phyloP scores from a whole-genome alignment of 1,284 basidiomycete species.

The Uromyces viciae-fabae region DNA sequence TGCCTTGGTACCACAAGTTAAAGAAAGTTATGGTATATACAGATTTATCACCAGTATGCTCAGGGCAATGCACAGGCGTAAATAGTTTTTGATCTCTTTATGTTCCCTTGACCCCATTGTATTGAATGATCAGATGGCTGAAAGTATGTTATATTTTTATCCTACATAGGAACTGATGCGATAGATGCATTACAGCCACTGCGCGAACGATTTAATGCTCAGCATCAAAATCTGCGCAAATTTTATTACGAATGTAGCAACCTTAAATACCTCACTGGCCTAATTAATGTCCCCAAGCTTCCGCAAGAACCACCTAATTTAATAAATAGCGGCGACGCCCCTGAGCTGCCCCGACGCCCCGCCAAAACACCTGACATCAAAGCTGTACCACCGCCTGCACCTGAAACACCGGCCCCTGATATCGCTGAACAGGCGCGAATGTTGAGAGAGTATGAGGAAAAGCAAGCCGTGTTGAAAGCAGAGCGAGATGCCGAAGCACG shows the following conservation, averaged over 20 bases:
- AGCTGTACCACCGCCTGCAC: slow-evolving; percentile 47
- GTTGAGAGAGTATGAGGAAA: slow-evolving; percentile 94
- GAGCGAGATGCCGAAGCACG: slow-evolving; percentile 79
- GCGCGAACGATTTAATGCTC: slow-evolving; percentile 74
- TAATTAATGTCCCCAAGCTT: slow-evolving; percentile 93
- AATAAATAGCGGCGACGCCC: slow-evolving; percentile 73
- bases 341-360: slow-evolving; percentile 82
- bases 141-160: too few species aligned
- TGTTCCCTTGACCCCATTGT: background rate
- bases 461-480: slow-evolving; percentile 69
- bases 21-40: slow-evolving; percentile 96
- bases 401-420: slow-evolving; percentile 59
- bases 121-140: background rate
- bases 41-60: slow-evolving; percentile 96
- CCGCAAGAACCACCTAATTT: slow-evolving; percentile 94
- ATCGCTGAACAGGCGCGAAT: slow-evolving; percentile 89
- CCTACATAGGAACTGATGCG: slow-evolving; percentile 70
- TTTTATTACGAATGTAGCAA: slow-evolving; percentile 98
- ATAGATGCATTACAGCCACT: slow-evolving; percentile 79
- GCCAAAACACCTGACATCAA: slow-evolving; percentile 59
- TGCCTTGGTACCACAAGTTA: slow-evolving; percentile 84
- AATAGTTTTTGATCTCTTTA: too few species aligned
- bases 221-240: slow-evolving; percentile 84
- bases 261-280: slow-evolving; percentile 86
- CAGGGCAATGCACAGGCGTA: slow-evolving; percentile 86